These are phyloP conservation scores for Cyberlindnera veronae DNA, from an alignment of 805 yeast species.

Conservation along the genomic window DNA sequence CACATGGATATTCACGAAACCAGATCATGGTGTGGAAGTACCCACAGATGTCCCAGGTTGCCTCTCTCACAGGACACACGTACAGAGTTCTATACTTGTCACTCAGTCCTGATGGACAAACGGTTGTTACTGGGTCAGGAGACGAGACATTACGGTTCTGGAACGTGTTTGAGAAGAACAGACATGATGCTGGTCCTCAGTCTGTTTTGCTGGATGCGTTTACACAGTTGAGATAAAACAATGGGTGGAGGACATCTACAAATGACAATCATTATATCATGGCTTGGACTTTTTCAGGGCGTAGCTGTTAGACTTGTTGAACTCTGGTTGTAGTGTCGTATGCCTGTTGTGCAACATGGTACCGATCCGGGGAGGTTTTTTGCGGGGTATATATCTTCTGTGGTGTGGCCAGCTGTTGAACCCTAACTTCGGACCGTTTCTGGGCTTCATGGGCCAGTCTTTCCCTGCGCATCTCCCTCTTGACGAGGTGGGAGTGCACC, in stretches of 20 bases:
- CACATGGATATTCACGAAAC: slow-evolving; percentile 91
- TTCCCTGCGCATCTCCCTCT: slow-evolving; percentile 14
- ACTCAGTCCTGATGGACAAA: slow-evolving; percentile 92
- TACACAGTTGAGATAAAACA: slow-evolving; percentile 61
- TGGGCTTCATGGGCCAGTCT: slow-evolving; percentile 3
- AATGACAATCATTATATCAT: not conserved
- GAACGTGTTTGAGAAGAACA: slow-evolving; percentile 86
- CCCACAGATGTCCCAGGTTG: slow-evolving; percentile 86
- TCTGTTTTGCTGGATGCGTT: slow-evolving; percentile 71
- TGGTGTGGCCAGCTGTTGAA: not conserved
- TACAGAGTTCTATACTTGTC: slow-evolving; percentile 86
- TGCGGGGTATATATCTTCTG: not conserved
- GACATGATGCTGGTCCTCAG: slow-evolving; percentile 52
- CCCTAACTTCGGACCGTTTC: not conserved
- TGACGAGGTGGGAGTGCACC: slow-evolving; percentile 44
- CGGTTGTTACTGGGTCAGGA: slow-evolving; percentile 97
- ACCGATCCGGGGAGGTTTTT: not conserved
- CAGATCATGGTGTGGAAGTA: slow-evolving; percentile 94
- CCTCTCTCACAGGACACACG: slow-evolving; percentile 91
- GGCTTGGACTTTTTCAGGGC: not conserved
- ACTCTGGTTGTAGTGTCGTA: not conserved
- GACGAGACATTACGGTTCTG: slow-evolving; percentile 95
- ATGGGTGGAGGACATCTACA: no score
- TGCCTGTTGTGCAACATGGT: not conserved
- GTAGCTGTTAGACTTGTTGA: no score